A percentile compares a stretch with the other conserved stretches of the same genome.
These are phyloP conservation scores for Coemansia sp. DNA, from an alignment of 192 early-diverging fungal genomes.

Conservation along the genomic window DNA sequence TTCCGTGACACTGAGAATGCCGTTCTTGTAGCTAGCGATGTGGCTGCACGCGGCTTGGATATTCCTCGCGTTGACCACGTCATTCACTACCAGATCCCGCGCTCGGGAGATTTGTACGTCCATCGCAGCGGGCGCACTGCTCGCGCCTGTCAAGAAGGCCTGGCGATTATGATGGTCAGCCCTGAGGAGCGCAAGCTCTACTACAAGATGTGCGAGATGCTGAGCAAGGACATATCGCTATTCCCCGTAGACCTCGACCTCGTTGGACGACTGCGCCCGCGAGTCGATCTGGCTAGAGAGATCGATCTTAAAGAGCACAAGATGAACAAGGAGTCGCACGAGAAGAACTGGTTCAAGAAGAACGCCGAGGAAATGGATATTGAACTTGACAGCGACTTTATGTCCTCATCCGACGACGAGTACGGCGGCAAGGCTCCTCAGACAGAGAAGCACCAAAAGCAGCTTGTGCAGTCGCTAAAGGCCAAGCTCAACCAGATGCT, in stretches of 20 bases:
- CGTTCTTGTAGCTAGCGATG: constrained; percentile 93
- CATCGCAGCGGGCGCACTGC: constrained; percentile 95
- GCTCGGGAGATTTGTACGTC: constrained; percentile 92
- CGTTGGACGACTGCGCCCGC: constrained; percentile 69
- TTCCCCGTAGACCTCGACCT: constrained; percentile 84
- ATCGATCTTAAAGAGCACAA: constrained; percentile 83
- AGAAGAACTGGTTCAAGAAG: constrained; percentile 78
- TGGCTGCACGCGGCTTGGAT: constrained; percentile 95
- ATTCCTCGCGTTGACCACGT: constrained; percentile 92
- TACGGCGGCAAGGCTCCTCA: constrained; percentile 20
- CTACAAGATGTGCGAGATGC: constrained; percentile 77
- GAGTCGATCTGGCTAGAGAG: constrained; percentile 78
- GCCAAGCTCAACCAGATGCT: constrained; percentile 30
- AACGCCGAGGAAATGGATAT: constrained; percentile 81
- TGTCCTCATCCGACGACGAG: constrained; percentile 49
- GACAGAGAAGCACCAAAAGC: constrained; percentile 24
- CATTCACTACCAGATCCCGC: constrained; percentile 94
- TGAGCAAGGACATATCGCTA: constrained; percentile 75
- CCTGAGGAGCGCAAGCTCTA: constrained; percentile 85
- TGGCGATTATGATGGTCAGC: constrained; percentile 79
- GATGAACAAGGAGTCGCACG: constrained; percentile 66
- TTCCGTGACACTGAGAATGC: constrained; percentile 75
- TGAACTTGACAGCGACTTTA: constrained; percentile 73
- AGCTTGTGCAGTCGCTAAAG: constrained; percentile 35
- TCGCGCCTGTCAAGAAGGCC: constrained; percentile 79